Evolutionary conservation across 768 basidiomycete species (phyloP).

Genomic region (Naganishia randhawae): DNA sequence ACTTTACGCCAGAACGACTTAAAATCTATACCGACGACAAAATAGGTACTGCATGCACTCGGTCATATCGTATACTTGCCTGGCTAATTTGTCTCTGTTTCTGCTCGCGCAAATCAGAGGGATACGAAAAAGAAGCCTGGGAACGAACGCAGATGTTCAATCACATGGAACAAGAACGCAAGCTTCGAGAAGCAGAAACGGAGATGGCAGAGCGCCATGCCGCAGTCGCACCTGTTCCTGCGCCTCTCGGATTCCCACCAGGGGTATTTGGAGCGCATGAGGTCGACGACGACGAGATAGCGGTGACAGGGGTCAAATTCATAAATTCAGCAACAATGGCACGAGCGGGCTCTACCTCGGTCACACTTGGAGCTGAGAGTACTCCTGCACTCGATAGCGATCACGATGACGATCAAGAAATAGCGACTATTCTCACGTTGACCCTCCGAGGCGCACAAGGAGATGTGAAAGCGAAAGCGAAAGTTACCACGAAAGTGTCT

Average conservation of each 20-base stretch:
- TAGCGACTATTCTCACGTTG: conserved; percentile 1
- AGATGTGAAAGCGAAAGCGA: conserved; percentile 14
- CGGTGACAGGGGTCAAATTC: background rate
- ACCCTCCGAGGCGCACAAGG: conserved; percentile 12
- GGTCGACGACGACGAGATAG: conserved; percentile 14
- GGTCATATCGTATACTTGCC: too few relatives aligned
- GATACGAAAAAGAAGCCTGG: conserved; percentile 21
- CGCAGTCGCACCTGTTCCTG: background rate
- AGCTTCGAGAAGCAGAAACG: conserved; percentile 15
- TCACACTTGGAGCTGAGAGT: background rate
- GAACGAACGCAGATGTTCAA: conserved; percentile 5
- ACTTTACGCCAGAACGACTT: conserved; percentile 16
- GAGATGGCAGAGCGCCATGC: conserved; percentile 14
- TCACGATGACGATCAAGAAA: background rate
- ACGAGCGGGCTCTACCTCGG: background rate
- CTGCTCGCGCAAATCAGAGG: background rate
- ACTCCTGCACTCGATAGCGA: conserved; percentile 12
- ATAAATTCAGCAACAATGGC: background rate
- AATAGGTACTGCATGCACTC: background rate
- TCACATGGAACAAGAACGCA: conserved; percentile 2
- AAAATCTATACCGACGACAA: conserved; percentile 18
- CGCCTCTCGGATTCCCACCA: background rate
- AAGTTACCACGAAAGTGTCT: conserved; percentile 15
- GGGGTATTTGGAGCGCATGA: background rate
- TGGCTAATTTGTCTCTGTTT: background rate